These are phyloP conservation scores for Taphrina betulina DNA, from an alignment of 1,139 yeast species.

Conservation along the genomic window DNA sequence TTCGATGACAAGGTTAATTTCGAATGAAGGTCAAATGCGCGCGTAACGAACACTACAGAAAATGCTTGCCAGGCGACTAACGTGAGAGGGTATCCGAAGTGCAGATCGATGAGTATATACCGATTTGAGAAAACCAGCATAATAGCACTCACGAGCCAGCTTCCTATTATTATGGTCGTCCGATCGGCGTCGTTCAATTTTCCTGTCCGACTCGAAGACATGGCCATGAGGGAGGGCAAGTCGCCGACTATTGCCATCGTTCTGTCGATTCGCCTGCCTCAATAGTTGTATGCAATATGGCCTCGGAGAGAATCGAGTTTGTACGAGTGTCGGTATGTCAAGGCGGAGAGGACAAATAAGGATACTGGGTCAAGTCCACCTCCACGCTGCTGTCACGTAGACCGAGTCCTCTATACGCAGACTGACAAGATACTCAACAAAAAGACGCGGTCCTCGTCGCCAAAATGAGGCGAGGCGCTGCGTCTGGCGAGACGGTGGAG, in stretches of 20 bases:
- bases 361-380: too few species aligned
- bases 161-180: conserved; percentile 16
- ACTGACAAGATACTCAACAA: too few species aligned
- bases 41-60: conserved; percentile 7
- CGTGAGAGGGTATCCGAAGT: not conserved
- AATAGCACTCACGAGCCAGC: conserved; percentile 26
- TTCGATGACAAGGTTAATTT: not conserved
- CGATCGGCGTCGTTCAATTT: conserved; percentile 5
- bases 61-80: conserved; percentile 10
- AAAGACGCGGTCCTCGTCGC: too few species aligned
- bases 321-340: too few species aligned
- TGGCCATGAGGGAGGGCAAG: not conserved
- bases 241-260: conserved; percentile 9
- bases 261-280: too few species aligned
- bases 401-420: too few species aligned
- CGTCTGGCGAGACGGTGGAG: too few species aligned
- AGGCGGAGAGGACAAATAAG: too few species aligned
- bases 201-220: not conserved
- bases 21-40: conserved; percentile 1
- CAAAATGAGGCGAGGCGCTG: too few species aligned
- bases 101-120: conserved; percentile 11
- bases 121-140: conserved; percentile 16
- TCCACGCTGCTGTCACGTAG: too few species aligned
- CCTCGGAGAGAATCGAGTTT: too few species aligned
- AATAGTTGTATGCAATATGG: too few species aligned